Base-by-base conservation (phyloP, 23 red algal genomes). In the Gracilaria vermiculophylla region DNA sequence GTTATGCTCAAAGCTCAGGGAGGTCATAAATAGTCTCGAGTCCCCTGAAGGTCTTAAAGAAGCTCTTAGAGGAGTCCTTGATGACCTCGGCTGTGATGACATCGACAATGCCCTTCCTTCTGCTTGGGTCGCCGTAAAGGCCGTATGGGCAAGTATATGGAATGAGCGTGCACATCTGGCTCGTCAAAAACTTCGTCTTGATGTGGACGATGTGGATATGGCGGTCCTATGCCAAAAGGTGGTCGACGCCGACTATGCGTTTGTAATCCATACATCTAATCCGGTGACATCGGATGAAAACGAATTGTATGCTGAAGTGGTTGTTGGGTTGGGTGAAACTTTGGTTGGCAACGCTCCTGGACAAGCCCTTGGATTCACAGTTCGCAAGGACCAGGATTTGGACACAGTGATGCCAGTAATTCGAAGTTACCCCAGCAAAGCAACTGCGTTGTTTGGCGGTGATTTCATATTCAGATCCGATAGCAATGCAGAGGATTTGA, bases 131-230 rank as follows among this genome's bases (percentile, higher is more conserved):
- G 76, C 89, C 4, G 82, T 97, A 48, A 93, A 94, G 57, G 75
- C 80, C n/a, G 95, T 97, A 24, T 97, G 95, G 95, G 89, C 95
- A 73, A 94, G 90, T 51, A 94, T 90, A 34, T 97, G 90, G 84
- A 97, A 97, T 88, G 95, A 97, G 37, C 82, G 95, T 10, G 95
- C 95, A 42, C 84, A 94, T 45, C 90, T 97, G 39, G 95, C 95
- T 32, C 80, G 90, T 17, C 85, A 87, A 47, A 97, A 97, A 48
- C 67, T 90, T 74, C 77, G 48, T 39, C 62, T 97, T 28, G 62
- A 51, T 89, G 77, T 67, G 11, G 93, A 95, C 16, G 84, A 95
- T 86, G 83, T 97, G 12, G 90, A 97, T 77, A 97, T 97, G 95
- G 95, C 95, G 0, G 95, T 97, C 15, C 65, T 97, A 39, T 93